Conservation (phyloP, 2,329 filamentous ascomycete genomes). For the Tothia fuscella region DNA sequence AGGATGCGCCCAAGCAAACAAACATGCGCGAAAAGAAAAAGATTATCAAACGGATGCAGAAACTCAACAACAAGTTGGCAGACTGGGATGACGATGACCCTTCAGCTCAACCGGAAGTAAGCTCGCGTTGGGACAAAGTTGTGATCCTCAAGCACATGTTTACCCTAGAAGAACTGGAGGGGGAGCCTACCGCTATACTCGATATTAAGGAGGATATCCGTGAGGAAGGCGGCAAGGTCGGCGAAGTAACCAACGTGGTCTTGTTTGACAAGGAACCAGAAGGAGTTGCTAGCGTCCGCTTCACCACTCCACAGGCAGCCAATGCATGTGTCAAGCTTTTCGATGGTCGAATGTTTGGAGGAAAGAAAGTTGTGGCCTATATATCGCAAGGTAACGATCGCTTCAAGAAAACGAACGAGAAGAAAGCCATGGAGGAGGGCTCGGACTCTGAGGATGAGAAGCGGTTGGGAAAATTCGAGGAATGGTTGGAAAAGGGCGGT, state of each 20-base stretch:
- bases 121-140: slow-evolving; percentile 57
- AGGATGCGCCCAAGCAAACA: slow-evolving; percentile 45
- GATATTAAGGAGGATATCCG: slow-evolving; percentile 93
- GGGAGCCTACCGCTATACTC: slow-evolving; percentile 68
- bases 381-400: slow-evolving; percentile 59
- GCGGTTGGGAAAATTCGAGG: slow-evolving; percentile 26
- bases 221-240: slow-evolving; percentile 78
- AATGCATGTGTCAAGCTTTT: slow-evolving; percentile 57
- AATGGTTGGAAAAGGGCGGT: slow-evolving; percentile 10
- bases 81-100: slow-evolving; percentile 93
- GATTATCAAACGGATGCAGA: slow-evolving; percentile 80
- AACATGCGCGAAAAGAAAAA: slow-evolving; percentile 55
- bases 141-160: slow-evolving; percentile 93
- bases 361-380: slow-evolving; percentile 58
- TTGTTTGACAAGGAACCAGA: slow-evolving; percentile 78
- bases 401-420: slow-evolving; percentile 54
- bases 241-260: slow-evolving; percentile 76
- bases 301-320: slow-evolving; percentile 59
- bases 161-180: slow-evolving; percentile 43
- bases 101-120: slow-evolving; percentile 34
- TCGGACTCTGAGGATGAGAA: slow-evolving; percentile 34
- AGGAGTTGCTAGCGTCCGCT: slow-evolving; percentile 77
- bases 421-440: slow-evolving; percentile 28
- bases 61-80: slow-evolving; percentile 74
- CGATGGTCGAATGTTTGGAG: slow-evolving; percentile 69